Evolutionary conservation across 768 basidiomycete genomes (phyloP).

Genomic region (Bullera alba): DNA sequence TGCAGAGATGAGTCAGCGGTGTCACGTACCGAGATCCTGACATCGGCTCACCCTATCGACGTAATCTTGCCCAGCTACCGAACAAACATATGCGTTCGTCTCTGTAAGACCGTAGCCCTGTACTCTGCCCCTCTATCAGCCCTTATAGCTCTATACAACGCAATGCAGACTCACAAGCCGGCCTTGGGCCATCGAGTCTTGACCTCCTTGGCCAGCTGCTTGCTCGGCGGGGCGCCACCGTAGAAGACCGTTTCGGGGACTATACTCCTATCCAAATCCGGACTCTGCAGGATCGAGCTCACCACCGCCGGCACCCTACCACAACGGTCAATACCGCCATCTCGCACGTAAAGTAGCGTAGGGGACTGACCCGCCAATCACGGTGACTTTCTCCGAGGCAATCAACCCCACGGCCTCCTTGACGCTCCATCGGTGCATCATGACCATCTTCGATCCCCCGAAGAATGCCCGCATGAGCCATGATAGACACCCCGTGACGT

Average conservation of each 20-base stretch:
- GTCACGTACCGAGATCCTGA: neutral
- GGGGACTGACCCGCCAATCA: slow-evolving; percentile 33
- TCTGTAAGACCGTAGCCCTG: slow-evolving; percentile 41
- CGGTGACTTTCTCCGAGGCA: slow-evolving; percentile 21
- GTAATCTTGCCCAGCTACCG: slow-evolving; percentile 34
- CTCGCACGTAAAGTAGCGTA: neutral
- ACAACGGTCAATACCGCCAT: neutral
- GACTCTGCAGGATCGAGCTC: slow-evolving; percentile 21
- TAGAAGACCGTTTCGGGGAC: slow-evolving; percentile 38
- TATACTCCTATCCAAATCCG: slow-evolving; percentile 12
- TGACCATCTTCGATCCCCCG: slow-evolving; percentile 33
- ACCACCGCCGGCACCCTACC: slow-evolving; percentile 36
- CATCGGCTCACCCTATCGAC: slow-evolving; percentile 19
- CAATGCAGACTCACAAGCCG: slow-evolving; percentile 27
- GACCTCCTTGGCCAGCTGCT: slow-evolving; percentile 29
- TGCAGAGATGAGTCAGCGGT: neutral
- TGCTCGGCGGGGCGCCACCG: slow-evolving; percentile 37
- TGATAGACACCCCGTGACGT: slow-evolving; percentile 39
- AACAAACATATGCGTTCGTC: slow-evolving; percentile 42
- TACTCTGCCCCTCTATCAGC: slow-evolving; percentile 16
- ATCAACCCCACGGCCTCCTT: slow-evolving; percentile 28
- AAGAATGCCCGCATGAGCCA: slow-evolving; percentile 39
- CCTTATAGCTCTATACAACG: neutral
- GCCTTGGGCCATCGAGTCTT: slow-evolving; percentile 33
- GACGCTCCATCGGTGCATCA: slow-evolving; percentile 31